A percentile compares a stretch with the other conserved stretches of the same genome.
Evolutionary conservation across 1,139 yeast species (phyloP).

Genomic region (Candida sp.): DNA sequence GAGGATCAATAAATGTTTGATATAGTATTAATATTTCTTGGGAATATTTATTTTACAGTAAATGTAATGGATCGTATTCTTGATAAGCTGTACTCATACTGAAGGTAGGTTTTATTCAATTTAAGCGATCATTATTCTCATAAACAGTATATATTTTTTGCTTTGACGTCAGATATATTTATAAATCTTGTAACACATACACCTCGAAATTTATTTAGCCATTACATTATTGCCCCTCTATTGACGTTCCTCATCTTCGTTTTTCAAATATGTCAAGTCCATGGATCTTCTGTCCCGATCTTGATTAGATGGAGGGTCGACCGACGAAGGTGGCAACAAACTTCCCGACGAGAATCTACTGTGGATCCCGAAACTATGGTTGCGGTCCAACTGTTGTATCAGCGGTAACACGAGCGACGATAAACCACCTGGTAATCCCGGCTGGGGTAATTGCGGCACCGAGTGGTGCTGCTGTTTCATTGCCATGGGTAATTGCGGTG

Average conservation of each 20-base stretch:
- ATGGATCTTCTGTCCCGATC: neutral
- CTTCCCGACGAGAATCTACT: neutral
- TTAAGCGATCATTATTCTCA: too few relatives aligned
- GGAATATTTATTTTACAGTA: too few relatives aligned
- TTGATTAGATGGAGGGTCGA: neutral
- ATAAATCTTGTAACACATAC: too few relatives aligned
- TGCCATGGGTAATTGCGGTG: neutral
- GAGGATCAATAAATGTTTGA: too few relatives aligned
- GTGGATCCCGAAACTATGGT: constrained; percentile 5
- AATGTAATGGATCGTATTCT: too few relatives aligned
- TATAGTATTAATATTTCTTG: too few relatives aligned
- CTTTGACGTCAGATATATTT: too few relatives aligned
- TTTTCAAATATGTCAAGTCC: neutral
- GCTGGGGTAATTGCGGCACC: constrained; percentile 2
- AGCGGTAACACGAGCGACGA: constrained; percentile 6
- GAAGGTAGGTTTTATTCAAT: too few relatives aligned
- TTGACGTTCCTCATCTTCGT: neutral
- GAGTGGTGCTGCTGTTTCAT: neutral
- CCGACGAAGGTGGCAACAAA: neutral
- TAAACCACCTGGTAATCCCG: neutral
- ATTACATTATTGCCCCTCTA: too few relatives aligned
- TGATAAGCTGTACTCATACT: too few relatives aligned
- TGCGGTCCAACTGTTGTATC: constrained; percentile 9
- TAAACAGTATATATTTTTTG: too few relatives aligned
- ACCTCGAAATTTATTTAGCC: too few relatives aligned